Evolutionary conservation across 2,329 filamentous ascomycete species (phyloP).

Genomic region (Colletotrichum gloeosporioides): DNA sequence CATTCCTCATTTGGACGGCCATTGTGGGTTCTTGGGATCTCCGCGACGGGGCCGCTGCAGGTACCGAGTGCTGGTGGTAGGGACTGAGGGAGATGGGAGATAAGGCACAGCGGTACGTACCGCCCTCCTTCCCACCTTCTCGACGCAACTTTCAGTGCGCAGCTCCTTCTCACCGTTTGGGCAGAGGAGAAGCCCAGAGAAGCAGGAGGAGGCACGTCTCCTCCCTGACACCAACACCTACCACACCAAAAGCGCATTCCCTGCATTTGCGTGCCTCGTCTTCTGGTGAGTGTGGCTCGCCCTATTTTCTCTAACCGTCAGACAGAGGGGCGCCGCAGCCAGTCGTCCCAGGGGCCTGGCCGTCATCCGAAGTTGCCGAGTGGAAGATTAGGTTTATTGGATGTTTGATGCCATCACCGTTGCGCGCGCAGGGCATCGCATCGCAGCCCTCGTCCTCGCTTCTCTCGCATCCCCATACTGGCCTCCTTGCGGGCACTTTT

Average conservation of each 20-base stretch:
- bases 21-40: background rate
- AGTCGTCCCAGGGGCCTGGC: background rate
- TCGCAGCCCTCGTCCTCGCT: background rate
- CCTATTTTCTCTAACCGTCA: conserved; percentile 10
- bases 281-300: background rate
- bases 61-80: background rate
- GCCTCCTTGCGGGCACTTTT: background rate
- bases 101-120: background rate
- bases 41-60: conserved; percentile 6
- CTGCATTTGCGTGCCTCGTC: background rate
- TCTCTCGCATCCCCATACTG: background rate
- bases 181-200: background rate
- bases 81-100: background rate
- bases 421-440: background rate
- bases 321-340: background rate
- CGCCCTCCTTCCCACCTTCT: background rate
- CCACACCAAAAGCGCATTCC: background rate
- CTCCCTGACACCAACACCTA: background rate
- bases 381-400: conserved; percentile 9
- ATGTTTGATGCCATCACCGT: conserved; percentile 9
- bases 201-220: background rate
- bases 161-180: background rate
- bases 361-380: conserved; percentile 13
- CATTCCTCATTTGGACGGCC: background rate
- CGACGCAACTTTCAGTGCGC: background rate